Conservation (phyloP, 2,329 filamentous ascomycete genomes). For the Talaromyces pinophilus region DNA sequence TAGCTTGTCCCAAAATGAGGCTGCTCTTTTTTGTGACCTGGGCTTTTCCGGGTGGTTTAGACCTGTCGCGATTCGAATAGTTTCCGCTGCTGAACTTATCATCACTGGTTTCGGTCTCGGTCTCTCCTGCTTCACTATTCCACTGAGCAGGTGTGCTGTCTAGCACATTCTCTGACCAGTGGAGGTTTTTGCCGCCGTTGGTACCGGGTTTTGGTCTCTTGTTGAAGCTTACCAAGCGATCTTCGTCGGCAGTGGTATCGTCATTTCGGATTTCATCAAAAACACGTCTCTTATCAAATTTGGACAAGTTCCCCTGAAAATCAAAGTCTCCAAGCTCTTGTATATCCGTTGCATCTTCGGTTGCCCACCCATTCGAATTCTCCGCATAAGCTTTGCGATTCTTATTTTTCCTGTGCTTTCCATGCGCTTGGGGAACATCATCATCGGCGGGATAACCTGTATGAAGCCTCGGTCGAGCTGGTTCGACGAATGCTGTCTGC, state of each 20-base stretch:
- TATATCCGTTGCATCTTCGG: conserved; percentile 91
- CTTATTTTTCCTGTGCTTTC: conserved; percentile 50
- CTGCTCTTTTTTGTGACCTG: conserved; percentile 48
- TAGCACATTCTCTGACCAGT: conserved; percentile 88
- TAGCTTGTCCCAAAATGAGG: conserved; percentile 40
- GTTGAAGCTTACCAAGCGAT: conserved; percentile 89
- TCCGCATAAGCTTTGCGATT: conserved; percentile 51
- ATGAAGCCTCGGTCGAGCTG: conserved; percentile 49
- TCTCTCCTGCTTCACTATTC: conserved; percentile 75
- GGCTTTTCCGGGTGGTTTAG: conserved; percentile 40
- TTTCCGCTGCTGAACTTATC: conserved; percentile 49
- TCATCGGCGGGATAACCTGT: conserved; percentile 30
- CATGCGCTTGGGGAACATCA: conserved; percentile 24
- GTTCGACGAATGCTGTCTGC: conserved; percentile 65
- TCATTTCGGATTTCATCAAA: conserved; percentile 91
- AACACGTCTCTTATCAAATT: conserved; percentile 89
- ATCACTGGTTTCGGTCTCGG: conserved; percentile 44
- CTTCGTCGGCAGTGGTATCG: conserved; percentile 84
- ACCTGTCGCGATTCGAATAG: conserved; percentile 46
- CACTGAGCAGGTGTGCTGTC: conserved; percentile 60
- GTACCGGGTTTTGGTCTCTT: conserved; percentile 65
- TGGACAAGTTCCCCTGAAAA: conserved; percentile 83
- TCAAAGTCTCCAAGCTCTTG: conserved; percentile 94
- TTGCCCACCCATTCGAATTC: conserved; percentile 83
- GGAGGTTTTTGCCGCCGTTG: conserved; percentile 82